phyloP scores from a whole-genome alignment of 1,139 yeast genomes.

The Nadsonia starkeyi-henricii region DNA sequence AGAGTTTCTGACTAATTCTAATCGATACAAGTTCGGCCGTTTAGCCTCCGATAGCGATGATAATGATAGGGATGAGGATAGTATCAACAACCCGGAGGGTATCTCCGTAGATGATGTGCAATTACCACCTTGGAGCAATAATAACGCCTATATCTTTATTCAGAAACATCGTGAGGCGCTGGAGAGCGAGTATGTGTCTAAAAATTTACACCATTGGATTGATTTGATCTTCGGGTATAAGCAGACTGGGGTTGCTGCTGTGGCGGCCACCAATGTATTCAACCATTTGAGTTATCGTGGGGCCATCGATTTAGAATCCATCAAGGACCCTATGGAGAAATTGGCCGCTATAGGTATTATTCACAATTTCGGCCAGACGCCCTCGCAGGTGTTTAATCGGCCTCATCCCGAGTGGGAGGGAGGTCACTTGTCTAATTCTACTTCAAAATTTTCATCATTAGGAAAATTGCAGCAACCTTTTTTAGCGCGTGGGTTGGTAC shows the following conservation, averaged over 20 bases:
- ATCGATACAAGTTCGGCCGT: conserved; percentile 52
- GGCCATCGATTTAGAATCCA: conserved; percentile 58
- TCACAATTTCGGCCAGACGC: conserved; percentile 86
- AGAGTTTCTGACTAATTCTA: conserved; percentile 53
- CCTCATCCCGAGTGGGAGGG: conserved; percentile 47
- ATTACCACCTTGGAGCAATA: conserved; percentile 73
- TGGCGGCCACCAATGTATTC: conserved; percentile 54
- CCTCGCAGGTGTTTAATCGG: conserved; percentile 47
- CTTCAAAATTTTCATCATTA: too few species aligned
- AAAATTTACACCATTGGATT: conserved; percentile 66
- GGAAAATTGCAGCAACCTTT: too few species aligned
- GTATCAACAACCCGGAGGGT: too few species aligned
- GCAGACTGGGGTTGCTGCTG: conserved; percentile 59
- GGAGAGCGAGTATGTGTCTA: conserved; percentile 68
- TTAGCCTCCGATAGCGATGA: conserved; percentile 42
- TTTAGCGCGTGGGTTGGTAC: background rate
- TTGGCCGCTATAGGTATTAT: conserved; percentile 69
- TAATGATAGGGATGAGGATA: too few species aligned
- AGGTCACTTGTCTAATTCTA: conserved; percentile 6
- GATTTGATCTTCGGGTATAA: conserved; percentile 69
- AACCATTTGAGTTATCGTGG: conserved; percentile 76
- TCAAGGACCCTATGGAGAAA: conserved; percentile 57
- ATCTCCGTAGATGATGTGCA: conserved; percentile 39
- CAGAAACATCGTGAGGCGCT: conserved; percentile 66
- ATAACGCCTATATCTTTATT: conserved; percentile 58